Evolutionary conservation across 345 rosid genomes (phyloP).

Genomic region (Hevea brasiliensis): DNA sequence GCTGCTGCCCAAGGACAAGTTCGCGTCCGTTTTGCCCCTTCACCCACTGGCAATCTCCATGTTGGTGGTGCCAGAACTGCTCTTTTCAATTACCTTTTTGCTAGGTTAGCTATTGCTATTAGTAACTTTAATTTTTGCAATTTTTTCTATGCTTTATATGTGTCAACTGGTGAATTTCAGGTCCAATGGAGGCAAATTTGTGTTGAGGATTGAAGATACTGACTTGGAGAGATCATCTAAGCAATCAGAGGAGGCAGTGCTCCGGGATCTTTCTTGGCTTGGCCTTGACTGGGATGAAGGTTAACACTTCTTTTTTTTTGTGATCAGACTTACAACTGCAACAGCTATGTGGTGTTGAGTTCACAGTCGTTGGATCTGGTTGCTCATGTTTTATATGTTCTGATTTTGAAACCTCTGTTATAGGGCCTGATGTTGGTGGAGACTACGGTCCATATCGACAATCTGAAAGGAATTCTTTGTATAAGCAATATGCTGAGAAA

Average conservation of each 20-base stretch:
- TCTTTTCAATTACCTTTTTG: slow-evolving; percentile 89
- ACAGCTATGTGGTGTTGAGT: neutral
- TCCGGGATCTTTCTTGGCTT: slow-evolving; percentile 85
- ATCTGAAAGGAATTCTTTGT: slow-evolving; percentile 84
- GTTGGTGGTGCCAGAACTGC: slow-evolving; percentile 99
- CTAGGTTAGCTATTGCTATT: slow-evolving; percentile 46
- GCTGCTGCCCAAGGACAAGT: slow-evolving; percentile 38
- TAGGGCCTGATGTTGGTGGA: slow-evolving; percentile 84
- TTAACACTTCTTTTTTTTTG: slow-evolving; percentile 1
- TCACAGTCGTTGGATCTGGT: neutral
- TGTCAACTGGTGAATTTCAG: slow-evolving; percentile 28
- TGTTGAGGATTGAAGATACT: slow-evolving; percentile 89
- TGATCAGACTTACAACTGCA: too few species aligned
- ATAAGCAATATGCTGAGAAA: slow-evolving; percentile 69
- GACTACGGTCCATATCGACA: slow-evolving; percentile 87
- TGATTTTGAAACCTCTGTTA: slow-evolving; percentile 6
- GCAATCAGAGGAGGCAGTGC: slow-evolving; percentile 91
- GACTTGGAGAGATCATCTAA: slow-evolving; percentile 90
- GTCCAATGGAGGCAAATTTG: slow-evolving; percentile 90
- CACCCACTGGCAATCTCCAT: slow-evolving; percentile 94
- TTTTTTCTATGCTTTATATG: too few species aligned
- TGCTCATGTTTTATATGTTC: neutral
- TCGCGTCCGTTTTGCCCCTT: slow-evolving; percentile 95
- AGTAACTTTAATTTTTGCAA: too few species aligned
- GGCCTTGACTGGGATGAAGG: slow-evolving; percentile 98